phyloP scores from a whole-genome alignment of 805 yeast genomes.

The Spathaspora arborariae region DNA sequence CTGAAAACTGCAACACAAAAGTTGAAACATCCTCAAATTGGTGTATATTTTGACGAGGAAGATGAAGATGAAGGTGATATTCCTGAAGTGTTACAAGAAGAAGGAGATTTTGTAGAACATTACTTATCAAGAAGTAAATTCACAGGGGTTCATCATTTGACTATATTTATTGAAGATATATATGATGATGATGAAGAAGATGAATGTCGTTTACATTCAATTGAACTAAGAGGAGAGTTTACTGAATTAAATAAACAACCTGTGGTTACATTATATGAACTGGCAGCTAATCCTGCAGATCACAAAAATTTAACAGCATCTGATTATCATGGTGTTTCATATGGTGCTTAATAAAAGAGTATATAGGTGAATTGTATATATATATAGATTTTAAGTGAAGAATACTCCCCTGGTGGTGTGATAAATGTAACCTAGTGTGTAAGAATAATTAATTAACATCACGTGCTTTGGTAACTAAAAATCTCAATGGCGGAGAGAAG shows the following conservation, averaged over 20 bases:
- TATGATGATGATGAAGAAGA: constrained; percentile 50
- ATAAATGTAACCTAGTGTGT: not conserved
- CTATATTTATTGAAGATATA: constrained; percentile 65
- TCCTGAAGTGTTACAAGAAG: constrained; percentile 28
- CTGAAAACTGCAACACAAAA: constrained; percentile 47
- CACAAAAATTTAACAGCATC: constrained; percentile 43
- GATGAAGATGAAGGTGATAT: constrained; percentile 38
- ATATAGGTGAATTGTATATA: not conserved
- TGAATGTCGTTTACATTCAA: constrained; percentile 53
- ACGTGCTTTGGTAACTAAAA: too few relatives aligned
- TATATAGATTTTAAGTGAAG: not conserved
- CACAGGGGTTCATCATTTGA: constrained; percentile 63
- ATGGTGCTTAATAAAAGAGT: constrained; percentile 1
- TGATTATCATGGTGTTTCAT: constrained; percentile 4
- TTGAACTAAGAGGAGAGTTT: constrained; percentile 78
- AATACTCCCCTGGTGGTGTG: not conserved
- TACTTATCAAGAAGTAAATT: constrained; percentile 71
- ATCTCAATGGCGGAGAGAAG: constrained; percentile 3
- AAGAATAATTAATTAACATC: not conserved
- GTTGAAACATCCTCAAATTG: constrained; percentile 64
- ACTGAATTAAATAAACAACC: constrained; percentile 61
- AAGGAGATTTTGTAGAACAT: constrained; percentile 72
- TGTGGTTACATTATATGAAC: constrained; percentile 73
- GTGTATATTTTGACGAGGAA: constrained; percentile 40
- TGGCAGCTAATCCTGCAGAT: constrained; percentile 90